Evolutionary conservation across 495 filamentous ascomycete genomes (phyloP), one percentile per base, ranked within the genome.

Genomic region (Xylaria venustula): DNA sequence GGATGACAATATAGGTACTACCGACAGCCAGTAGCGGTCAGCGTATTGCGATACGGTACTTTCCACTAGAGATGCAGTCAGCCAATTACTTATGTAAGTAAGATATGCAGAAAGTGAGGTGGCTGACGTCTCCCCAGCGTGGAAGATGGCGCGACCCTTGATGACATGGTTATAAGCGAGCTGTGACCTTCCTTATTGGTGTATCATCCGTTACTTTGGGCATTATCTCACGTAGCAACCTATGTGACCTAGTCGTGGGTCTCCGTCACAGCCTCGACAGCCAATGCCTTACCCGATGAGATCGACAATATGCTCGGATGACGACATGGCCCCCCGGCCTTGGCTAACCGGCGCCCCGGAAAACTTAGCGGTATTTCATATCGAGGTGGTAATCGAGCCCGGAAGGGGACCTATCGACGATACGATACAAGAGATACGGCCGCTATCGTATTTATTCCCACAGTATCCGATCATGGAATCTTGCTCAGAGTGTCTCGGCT

Each of bases 271-370:
- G 40, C 30, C 30, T 5, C n/a, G n/a, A n/a, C n/a, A 34, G 5
- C 25, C 17, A 30, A 23, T 32, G 4, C 25, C 40, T 12, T 7
- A 37, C n/a, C 37, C 32, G 4, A 17, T 12, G 36, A 6, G 51
- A 54, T 3, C 44, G 53, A 55, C 15, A 55, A 55, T 20, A 55
- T 40, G 14, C 25, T 20, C 52, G 53, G 25, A 55, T 55, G 53
- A 45, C 53, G 53, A 45, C 26, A 34, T 45, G 14, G 23, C 34
- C n/a, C 22, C 51, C 51, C 34, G 34, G 34, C 51, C 40, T 55
- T 30, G 36, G 19, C 36, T 22, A 45, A 15, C 53, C 53, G 53
- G 40, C 26, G 3, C 26, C 8, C 52, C 51, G 51, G 51, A 4
- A 40, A 3, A 25, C 8, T 14, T 20, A 42, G 34, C 12, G 2